Percentiles rank a stretch among this genome's conserved stretches.
phyloP scores from a whole-genome alignment of 176 grass and related monocot genomes.

The Cenchrus americanus region DNA sequence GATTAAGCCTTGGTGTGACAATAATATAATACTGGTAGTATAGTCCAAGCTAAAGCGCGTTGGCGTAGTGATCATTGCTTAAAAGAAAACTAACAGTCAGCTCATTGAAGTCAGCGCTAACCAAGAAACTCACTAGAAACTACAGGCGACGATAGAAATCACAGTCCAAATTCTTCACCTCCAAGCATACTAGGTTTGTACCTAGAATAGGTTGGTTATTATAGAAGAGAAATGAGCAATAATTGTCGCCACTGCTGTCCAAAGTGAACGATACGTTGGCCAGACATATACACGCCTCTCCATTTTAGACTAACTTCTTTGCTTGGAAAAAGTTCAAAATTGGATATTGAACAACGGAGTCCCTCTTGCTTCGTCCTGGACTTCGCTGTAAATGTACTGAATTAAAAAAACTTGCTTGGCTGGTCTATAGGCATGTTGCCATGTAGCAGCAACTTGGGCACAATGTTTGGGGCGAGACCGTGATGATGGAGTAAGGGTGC shows the following conservation, averaged over 20 bases:
- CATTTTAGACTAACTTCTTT: neutral
- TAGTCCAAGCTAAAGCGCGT: neutral
- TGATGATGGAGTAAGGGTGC: neutral
- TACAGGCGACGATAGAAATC: neutral
- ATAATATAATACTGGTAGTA: no score
- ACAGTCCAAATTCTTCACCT: neutral
- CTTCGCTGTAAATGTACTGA: neutral
- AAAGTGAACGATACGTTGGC: no score
- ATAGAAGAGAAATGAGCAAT: neutral
- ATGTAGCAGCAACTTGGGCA: neutral
- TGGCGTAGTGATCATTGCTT: neutral
- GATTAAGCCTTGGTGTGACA: neutral
- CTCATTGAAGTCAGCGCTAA: neutral
- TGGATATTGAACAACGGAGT: neutral
- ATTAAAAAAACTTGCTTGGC: no score
- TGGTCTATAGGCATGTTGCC: no score
- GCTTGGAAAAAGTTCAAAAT: neutral
- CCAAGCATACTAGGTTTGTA: neutral
- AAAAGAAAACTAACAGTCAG: neutral
- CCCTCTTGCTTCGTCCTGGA: neutral
- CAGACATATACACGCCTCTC: conserved; percentile 1
- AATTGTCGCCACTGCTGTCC: neutral
- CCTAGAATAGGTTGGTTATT: no score
- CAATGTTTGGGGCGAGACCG: neutral
- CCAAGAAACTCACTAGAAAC: neutral